Conservation (phyloP, 2,329 filamentous ascomycete species). For the Dothiorella sarmentorum region DNA sequence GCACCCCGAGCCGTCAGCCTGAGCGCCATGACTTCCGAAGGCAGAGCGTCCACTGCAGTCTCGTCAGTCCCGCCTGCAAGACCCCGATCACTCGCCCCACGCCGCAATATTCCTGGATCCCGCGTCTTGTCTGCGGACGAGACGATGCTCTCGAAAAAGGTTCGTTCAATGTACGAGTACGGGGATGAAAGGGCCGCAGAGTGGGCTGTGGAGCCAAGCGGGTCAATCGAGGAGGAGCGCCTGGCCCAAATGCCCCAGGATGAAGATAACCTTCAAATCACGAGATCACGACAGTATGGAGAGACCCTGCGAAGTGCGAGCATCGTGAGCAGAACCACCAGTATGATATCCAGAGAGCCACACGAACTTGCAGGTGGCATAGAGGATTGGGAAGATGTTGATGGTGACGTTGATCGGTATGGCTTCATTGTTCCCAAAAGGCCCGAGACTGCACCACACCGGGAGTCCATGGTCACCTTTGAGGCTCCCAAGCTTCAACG, state of each 20-base stretch:
- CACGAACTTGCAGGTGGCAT: conserved; percentile 59
- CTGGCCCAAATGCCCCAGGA: background rate
- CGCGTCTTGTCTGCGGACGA: conserved; percentile 62
- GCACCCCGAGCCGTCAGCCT: conserved; percentile 6
- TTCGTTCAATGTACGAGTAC: conserved; percentile 62
- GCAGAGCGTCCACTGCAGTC: background rate
- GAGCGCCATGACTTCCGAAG: conserved; percentile 1
- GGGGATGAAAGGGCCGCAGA: conserved; percentile 55
- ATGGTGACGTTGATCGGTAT: conserved; percentile 61
- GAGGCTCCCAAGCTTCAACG: conserved; percentile 50
- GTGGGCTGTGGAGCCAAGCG: conserved; percentile 30
- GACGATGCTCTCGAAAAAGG: conserved; percentile 59
- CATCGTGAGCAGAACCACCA: conserved; percentile 23
- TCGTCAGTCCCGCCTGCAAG: background rate
- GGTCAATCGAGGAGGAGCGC: background rate
- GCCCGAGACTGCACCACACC: conserved; percentile 34
- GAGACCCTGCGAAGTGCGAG: conserved; percentile 28
- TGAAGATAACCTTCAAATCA: background rate
- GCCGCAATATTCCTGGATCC: conserved; percentile 23
- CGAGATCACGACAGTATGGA: conserved; percentile 3
- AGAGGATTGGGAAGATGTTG: conserved; percentile 62
- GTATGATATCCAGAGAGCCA: conserved; percentile 47
- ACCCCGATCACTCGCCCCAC: conserved; percentile 7
- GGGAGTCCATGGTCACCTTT: conserved; percentile 28
- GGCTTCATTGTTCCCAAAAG: conserved; percentile 57